A percentile compares a stretch with the other conserved stretches of the same genome.
These are phyloP conservation scores for Phytophthora tubulina DNA, from an alignment of 352 stramenopile genomes.

Conservation along the genomic window DNA sequence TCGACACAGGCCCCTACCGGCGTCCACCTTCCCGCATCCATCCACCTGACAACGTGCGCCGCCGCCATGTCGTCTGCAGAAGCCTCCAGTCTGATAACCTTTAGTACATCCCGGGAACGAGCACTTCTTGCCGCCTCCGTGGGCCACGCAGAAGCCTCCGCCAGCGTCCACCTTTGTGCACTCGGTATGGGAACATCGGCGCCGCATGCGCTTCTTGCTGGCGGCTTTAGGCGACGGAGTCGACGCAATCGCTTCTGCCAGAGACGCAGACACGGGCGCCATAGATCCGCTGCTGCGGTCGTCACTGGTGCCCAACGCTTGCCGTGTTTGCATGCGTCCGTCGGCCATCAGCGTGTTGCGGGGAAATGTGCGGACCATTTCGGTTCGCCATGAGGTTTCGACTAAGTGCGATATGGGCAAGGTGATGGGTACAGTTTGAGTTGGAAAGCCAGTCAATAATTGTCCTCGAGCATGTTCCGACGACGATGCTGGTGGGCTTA, in stretches of 20 bases:
- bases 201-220: conserved; percentile 51
- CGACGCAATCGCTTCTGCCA: conserved; percentile 1
- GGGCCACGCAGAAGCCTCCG: conserved; percentile 83
- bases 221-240: background rate
- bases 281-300: conserved; percentile 5
- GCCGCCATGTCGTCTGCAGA: conserved; percentile 78
- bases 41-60: conserved; percentile 79
- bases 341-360: conserved; percentile 16
- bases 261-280: conserved; percentile 10
- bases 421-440: conserved; percentile 5
- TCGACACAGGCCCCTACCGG: conserved; percentile 76
- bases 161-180: conserved; percentile 84
- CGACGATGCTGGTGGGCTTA: background rate
- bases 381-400: background rate
- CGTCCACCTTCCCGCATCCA: conserved; percentile 84
- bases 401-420: conserved; percentile 40
- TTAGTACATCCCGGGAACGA: conserved; percentile 75
- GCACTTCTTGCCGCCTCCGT: conserved; percentile 88
- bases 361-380: conserved; percentile 23
- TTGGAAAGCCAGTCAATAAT: conserved; percentile 35
- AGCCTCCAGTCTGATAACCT: conserved; percentile 83
- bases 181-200: conserved; percentile 56
- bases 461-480: background rate
- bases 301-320: background rate
- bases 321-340: conserved; percentile 34